Evolutionary conservation across 2,329 filamentous ascomycete genomes (phyloP).

Genomic region (Cryoendolithus antarcticus): DNA sequence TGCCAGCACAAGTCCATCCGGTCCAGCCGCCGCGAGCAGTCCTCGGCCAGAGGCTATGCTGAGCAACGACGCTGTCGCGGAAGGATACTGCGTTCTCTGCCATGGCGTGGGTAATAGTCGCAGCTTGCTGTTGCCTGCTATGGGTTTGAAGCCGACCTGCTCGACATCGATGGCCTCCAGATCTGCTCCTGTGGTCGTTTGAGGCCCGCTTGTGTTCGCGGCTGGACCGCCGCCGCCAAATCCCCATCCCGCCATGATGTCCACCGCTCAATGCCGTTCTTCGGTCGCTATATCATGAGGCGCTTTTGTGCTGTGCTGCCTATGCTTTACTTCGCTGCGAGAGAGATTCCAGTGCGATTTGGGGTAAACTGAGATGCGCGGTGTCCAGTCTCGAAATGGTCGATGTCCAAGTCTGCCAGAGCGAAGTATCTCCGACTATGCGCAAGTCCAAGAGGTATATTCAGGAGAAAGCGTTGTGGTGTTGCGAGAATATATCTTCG

Average conservation of each 20-base stretch:
- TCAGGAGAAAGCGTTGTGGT: no score
- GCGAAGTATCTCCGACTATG: no score
- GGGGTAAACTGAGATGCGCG: no score
- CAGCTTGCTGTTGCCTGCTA: constrained; percentile 71
- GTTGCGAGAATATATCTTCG: no score
- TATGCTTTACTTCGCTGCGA: no score
- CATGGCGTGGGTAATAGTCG: constrained; percentile 67
- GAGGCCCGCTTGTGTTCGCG: neutral
- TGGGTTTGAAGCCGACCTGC: constrained; percentile 62
- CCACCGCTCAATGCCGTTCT: no score
- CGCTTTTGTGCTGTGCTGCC: no score
- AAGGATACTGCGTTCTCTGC: constrained; percentile 56
- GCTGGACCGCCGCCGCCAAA: neutral
- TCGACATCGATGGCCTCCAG: constrained; percentile 73
- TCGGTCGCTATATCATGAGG: no score
- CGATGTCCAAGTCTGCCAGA: no score
- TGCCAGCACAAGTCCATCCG: constrained; percentile 63
- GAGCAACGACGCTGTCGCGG: constrained; percentile 68
- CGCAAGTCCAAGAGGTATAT: no score
- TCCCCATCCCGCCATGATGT: neutral
- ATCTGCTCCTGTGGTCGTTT: constrained; percentile 32
- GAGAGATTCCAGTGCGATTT: no score
- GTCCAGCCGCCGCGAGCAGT: constrained; percentile 76
- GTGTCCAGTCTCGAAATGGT: no score
- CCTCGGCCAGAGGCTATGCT: constrained; percentile 69